Percentiles rank a stretch among this genome's conserved stretches.
phyloP scores from a whole-genome alignment of 371 early-diverging fungal species.

The Mortierella sp. region DNA sequence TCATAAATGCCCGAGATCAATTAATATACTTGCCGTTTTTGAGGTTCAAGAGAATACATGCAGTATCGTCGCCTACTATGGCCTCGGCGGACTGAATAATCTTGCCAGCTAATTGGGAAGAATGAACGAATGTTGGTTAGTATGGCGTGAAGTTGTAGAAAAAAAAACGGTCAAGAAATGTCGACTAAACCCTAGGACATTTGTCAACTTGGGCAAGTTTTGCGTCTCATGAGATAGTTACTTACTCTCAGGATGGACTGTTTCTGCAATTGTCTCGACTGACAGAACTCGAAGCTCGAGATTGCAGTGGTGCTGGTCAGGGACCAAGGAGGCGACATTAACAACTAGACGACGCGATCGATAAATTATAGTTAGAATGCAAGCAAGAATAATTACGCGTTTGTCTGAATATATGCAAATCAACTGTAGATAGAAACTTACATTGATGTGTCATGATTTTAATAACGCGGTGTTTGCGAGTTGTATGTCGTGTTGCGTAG shows the following conservation, averaged over 20 bases:
- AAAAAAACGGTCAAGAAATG: background rate
- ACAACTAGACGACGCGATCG: conserved; percentile 12
- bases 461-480: background rate
- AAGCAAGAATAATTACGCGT: background rate
- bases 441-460: conserved; percentile 13
- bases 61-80: conserved; percentile 52
- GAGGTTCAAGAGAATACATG: conserved; percentile 50
- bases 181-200: no score
- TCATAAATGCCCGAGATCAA: background rate
- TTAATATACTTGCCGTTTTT: conserved; percentile 41
- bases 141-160: background rate
- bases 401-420: background rate
- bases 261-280: conserved; percentile 51
- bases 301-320: conserved; percentile 49
- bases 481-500: no score
- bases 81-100: conserved; percentile 51
- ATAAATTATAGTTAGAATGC: background rate
- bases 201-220: background rate
- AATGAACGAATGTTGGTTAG: background rate
- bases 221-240: background rate
- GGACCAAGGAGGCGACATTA: conserved; percentile 51
- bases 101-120: conserved; percentile 30
- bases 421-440: conserved; percentile 2
- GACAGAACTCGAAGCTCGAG: conserved; percentile 49
- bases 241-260: conserved; percentile 53